phyloP scores from a whole-genome alignment of 192 early-diverging fungal species.

The Coemansia sp. region DNA sequence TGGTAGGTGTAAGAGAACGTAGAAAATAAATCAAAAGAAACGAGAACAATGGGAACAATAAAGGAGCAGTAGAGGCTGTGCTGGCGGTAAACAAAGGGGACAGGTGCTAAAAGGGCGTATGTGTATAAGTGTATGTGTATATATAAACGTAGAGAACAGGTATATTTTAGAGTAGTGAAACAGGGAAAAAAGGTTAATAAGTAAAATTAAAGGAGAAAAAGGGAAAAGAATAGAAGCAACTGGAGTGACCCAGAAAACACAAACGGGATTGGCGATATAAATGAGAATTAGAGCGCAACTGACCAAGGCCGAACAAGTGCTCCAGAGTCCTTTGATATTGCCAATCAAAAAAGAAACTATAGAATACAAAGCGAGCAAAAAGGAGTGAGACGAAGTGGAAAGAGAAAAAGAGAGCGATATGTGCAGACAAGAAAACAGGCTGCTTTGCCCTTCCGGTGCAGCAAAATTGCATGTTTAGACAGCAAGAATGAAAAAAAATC shows the following conservation, averaged over 20 bases:
- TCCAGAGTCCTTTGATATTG: neutral
- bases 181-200: neutral
- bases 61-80: neutral
- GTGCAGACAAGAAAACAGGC: neutral
- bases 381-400: neutral
- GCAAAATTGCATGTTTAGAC: neutral
- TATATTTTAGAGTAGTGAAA: neutral
- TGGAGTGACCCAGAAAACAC: neutral
- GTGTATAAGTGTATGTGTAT: neutral
- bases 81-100: neutral
- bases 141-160: neutral
- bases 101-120: neutral
- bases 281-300: neutral
- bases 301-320: slow-evolving; percentile 2
- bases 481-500: slow-evolving; percentile 1
- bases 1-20: too few species aligned
- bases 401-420: neutral
- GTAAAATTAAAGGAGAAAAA: slow-evolving; percentile 1
- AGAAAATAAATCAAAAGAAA: neutral
- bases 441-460: neutral
- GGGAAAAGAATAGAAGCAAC: neutral
- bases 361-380: neutral
- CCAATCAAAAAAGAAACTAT: neutral
- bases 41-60: neutral
- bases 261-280: neutral